Percentiles rank a stretch among this genome's conserved stretches.
Conservation (phyloP, 306 rosid species). For the Arachis hypogaea region DNA sequence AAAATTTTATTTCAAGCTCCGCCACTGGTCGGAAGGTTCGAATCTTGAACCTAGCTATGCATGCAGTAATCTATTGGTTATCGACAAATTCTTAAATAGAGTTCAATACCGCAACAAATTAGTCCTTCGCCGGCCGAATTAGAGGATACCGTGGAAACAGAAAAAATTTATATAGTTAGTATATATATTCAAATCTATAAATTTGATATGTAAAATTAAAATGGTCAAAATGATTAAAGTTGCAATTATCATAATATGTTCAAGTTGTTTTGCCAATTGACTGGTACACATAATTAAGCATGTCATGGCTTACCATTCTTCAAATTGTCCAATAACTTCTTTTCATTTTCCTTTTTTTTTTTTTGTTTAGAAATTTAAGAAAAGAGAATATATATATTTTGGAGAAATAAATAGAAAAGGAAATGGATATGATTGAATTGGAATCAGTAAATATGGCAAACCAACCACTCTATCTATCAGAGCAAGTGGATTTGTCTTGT, state of each 20-base stretch:
- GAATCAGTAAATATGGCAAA: conserved; percentile 2
- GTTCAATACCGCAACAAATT: too few relatives aligned
- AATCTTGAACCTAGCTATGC: too few relatives aligned
- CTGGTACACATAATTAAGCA: not conserved
- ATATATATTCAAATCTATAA: too few relatives aligned
- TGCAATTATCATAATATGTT: not conserved
- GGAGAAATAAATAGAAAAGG: not conserved
- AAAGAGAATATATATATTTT: not conserved
- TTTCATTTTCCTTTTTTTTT: not conserved
- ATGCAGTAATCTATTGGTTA: too few relatives aligned
- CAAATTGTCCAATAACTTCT: not conserved
- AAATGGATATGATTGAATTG: not conserved
- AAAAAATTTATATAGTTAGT: too few relatives aligned
- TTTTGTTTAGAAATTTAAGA: not conserved
- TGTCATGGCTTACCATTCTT: not conserved
- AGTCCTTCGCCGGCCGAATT: too few relatives aligned
- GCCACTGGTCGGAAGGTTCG: too few relatives aligned
- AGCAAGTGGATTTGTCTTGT: not conserved
- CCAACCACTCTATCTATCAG: not conserved
- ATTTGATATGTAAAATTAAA: too few relatives aligned
- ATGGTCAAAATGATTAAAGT: not conserved
- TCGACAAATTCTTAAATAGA: too few relatives aligned
- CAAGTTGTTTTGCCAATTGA: not conserved
- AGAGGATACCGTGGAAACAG: too few relatives aligned
- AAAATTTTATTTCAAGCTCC: too few relatives aligned